phyloP scores from a whole-genome alignment of 1,284 basidiomycete species.

The Entoloma clypeatum region DNA sequence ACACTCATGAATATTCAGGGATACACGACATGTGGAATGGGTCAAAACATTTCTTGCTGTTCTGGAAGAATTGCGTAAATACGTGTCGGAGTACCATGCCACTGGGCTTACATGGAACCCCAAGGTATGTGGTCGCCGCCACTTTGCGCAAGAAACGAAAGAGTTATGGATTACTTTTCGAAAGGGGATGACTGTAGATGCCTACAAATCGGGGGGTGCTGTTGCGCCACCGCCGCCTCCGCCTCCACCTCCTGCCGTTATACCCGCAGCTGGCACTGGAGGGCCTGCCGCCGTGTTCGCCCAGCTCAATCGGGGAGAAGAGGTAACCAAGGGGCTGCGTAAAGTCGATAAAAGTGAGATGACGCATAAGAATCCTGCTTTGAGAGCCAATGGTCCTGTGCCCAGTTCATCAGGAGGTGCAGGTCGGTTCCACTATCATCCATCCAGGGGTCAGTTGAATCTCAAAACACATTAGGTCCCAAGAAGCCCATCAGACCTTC shows the following conservation, averaged over 20 bases:
- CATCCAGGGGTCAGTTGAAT: conserved; percentile 5
- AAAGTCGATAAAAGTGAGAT: conserved; percentile 96
- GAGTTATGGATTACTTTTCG: neutral
- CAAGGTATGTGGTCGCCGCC: conserved; percentile 45
- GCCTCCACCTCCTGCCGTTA: conserved; percentile 44
- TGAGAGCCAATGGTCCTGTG: conserved; percentile 68
- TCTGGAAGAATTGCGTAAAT: conserved; percentile 78
- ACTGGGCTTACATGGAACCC: conserved; percentile 91
- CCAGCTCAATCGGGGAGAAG: conserved; percentile 86
- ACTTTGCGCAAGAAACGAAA: neutral
- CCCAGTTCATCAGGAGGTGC: conserved; percentile 42
- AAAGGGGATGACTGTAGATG: conserved; percentile 61
- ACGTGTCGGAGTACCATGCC: conserved; percentile 84
- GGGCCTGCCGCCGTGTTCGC: conserved; percentile 90
- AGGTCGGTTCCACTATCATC: conserved; percentile 27
- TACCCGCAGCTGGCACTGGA: conserved; percentile 40
- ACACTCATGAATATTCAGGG: conserved; percentile 43
- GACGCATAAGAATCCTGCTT: conserved; percentile 97
- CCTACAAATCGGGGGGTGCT: conserved; percentile 42
- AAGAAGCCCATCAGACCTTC: conserved; percentile 74
- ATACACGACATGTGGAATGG: conserved; percentile 90
- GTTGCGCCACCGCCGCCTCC: conserved; percentile 36
- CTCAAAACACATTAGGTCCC: conserved; percentile 34
- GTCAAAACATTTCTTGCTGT: conserved; percentile 69
- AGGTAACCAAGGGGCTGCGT: conserved; percentile 85